Conservation (phyloP, 352 stramenopile species). For the Pythium scleroteichum region DNA sequence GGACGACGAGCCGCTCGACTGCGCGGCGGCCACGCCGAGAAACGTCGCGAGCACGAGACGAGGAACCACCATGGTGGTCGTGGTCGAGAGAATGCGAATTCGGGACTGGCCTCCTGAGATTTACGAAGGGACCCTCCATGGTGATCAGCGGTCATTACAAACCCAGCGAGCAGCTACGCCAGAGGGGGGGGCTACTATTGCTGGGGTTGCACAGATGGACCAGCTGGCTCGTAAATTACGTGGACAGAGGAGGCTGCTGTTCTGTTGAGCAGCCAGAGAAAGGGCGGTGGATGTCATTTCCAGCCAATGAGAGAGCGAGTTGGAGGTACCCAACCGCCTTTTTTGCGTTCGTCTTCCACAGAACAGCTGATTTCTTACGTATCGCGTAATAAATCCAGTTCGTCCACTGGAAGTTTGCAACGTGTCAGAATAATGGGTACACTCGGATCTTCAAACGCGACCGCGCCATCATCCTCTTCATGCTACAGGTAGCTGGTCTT, state of each 20-base stretch:
- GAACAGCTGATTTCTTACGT: neutral
- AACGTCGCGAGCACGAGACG: neutral
- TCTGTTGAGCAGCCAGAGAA: neutral
- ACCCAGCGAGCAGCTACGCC: neutral
- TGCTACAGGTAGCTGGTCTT: too few relatives aligned
- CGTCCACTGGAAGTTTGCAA: neutral
- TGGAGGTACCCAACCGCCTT: neutral
- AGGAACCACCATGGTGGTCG: neutral
- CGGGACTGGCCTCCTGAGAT: neutral
- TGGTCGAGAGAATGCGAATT: neutral
- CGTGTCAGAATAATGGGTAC: neutral
- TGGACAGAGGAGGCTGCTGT: neutral
- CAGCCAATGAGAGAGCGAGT: neutral
- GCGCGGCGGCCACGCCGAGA: neutral
- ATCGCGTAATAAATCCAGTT: conserved; percentile 1
- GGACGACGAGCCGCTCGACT: neutral
- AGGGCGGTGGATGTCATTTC: neutral
- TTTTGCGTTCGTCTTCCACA: neutral
- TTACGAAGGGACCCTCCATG: neutral
- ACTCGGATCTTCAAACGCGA: too few relatives aligned
- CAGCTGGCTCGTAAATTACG: conserved; percentile 8
- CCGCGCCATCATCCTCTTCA: too few relatives aligned
- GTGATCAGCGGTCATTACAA: conserved; percentile 5
- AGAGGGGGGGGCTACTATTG: neutral
- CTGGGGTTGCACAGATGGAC: neutral